These are phyloP conservation scores for Prunus armeniaca DNA, from an alignment of 306 rosid genomes.

Conservation along the genomic window DNA sequence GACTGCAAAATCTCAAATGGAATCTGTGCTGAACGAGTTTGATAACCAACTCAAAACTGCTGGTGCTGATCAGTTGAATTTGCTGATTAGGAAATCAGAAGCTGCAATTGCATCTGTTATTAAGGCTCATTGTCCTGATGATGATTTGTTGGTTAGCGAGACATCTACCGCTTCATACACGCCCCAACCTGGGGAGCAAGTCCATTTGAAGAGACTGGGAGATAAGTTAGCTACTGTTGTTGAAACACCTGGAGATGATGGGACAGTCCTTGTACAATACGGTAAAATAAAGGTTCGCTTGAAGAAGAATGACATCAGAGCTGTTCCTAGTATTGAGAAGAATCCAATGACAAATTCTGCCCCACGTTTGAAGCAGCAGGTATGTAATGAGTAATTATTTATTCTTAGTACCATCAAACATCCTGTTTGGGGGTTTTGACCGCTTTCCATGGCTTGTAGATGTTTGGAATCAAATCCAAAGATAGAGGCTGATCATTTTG, in stretches of 20 bases:
- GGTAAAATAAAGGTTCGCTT: constrained; percentile 82
- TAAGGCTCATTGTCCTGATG: constrained; percentile 49
- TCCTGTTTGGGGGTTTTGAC: neutral
- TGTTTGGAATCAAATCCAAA: neutral
- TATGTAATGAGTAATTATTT: constrained; percentile 17
- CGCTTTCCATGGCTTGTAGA: neutral
- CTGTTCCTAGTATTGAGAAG: constrained; percentile 46
- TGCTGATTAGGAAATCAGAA: constrained; percentile 69
- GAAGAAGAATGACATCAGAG: constrained; percentile 62
- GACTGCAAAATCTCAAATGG: constrained; percentile 62
- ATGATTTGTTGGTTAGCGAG: constrained; percentile 29
- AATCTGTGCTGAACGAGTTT: constrained; percentile 56
- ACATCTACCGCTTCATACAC: constrained; percentile 40
- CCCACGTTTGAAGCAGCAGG: constrained; percentile 53
- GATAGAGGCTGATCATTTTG: constrained; percentile 8
- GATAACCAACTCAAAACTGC: constrained; percentile 57
- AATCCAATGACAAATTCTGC: constrained; percentile 34
- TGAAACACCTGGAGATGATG: constrained; percentile 60
- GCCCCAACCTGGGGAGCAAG: constrained; percentile 78
- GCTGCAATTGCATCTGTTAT: constrained; percentile 64
- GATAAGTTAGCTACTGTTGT: constrained; percentile 74
- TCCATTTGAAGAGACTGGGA: constrained; percentile 60
- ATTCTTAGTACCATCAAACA: too few species aligned
- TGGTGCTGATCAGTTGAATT: constrained; percentile 47
- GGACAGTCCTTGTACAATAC: constrained; percentile 69